Percentiles rank a stretch among this genome's conserved stretches.
phyloP scores from a whole-genome alignment of 371 early-diverging fungal genomes.

The Apophysomyces elegans region DNA sequence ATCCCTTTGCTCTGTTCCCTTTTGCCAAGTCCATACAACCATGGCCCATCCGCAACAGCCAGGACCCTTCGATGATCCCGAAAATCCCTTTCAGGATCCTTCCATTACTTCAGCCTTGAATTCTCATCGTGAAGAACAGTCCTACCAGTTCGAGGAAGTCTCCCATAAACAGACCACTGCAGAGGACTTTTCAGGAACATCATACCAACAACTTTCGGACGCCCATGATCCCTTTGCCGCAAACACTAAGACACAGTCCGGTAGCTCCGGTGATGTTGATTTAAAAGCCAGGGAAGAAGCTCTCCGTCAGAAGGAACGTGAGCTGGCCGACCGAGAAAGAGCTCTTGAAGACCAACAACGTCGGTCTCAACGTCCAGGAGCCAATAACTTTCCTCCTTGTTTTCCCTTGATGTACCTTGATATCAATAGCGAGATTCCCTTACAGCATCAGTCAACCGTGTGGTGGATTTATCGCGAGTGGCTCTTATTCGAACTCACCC shows the following conservation, averaged over 20 bases:
- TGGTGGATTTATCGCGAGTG: constrained; percentile 76
- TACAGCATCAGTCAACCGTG: constrained; percentile 64
- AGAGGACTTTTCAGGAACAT: constrained; percentile 38
- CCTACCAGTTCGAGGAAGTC: constrained; percentile 29
- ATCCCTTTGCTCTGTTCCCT: background rate
- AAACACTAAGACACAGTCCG: constrained; percentile 15
- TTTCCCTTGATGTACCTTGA: constrained; percentile 84
- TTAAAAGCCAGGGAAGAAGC: constrained; percentile 58
- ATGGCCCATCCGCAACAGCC: constrained; percentile 18
- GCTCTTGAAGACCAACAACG: constrained; percentile 54
- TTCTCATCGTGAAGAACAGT: constrained; percentile 33
- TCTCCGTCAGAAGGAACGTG: constrained; percentile 66
- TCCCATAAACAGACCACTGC: constrained; percentile 16
- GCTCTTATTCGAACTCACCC: constrained; percentile 74
- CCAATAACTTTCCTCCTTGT: constrained; percentile 86
- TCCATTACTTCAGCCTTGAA: constrained; percentile 56
- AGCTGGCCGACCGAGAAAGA: constrained; percentile 69
- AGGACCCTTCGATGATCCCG: constrained; percentile 60
- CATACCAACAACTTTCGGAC: constrained; percentile 43
- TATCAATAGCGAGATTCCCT: constrained; percentile 77
- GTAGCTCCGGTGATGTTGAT: constrained; percentile 16
- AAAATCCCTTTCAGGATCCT: constrained; percentile 70
- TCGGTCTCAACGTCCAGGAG: constrained; percentile 50
- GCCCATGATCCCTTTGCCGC: constrained; percentile 40
- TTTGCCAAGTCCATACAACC: constrained; percentile 4